These are phyloP conservation scores for Knoxia roxburghii DNA, from an alignment of 257 asterid species.

Conservation along the genomic window DNA sequence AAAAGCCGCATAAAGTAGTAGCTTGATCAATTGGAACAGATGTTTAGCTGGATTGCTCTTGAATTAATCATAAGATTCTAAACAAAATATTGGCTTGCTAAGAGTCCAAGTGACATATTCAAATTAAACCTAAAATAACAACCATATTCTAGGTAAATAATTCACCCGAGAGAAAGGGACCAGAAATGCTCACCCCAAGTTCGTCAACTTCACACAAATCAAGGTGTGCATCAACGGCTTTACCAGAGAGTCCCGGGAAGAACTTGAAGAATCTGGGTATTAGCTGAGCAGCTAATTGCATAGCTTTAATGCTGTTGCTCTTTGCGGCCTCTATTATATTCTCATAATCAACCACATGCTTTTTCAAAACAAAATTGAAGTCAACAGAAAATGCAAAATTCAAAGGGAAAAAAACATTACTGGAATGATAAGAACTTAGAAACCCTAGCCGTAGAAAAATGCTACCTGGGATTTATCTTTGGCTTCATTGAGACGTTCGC, in stretches of 20 bases:
- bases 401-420: neutral
- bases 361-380: constrained; percentile 9
- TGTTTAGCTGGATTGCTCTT: neutral
- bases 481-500: constrained; percentile 72
- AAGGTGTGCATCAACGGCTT: constrained; percentile 84
- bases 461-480: constrained; percentile 84
- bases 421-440: neutral
- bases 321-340: constrained; percentile 65
- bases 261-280: constrained; percentile 85
- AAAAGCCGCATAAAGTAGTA: neutral
- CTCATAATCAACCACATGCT: constrained; percentile 72
- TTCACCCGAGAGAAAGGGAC: neutral
- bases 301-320: constrained; percentile 72
- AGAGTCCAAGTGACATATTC: neutral
- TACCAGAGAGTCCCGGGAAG: constrained; percentile 61
- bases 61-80: constrained; percentile 3
- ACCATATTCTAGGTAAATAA: neutral
- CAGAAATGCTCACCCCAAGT: constrained; percentile 60
- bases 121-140: neutral
- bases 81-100: constrained; percentile 2
- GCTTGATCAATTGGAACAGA: constrained; percentile 6
- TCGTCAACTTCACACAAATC: constrained; percentile 97
- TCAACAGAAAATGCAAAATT: constrained; percentile 6
- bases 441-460: constrained; percentile 29
- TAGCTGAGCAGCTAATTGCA: constrained; percentile 91